A percentile compares a stretch with the other conserved stretches of the same genome.
Conservation (phyloP, 306 rosid species). For the Quercus robur region DNA sequence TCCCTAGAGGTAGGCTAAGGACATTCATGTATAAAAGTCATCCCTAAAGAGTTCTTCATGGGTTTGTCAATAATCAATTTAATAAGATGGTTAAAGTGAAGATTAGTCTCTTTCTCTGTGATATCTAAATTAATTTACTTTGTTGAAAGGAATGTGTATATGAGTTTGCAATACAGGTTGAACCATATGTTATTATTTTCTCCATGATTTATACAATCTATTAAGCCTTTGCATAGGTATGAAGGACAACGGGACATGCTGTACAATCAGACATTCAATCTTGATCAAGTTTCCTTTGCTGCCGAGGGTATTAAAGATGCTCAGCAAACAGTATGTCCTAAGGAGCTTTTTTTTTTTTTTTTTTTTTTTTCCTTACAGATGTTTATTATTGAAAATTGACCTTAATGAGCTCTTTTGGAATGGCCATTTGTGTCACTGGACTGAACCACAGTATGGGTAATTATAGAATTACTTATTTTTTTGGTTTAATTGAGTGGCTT, state of each 20-base stretch:
- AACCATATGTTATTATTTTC: neutral
- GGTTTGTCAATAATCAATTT: neutral
- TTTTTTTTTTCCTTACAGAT: neutral
- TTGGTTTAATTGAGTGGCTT: too few species aligned
- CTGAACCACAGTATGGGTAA: too few species aligned
- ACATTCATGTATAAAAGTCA: neutral
- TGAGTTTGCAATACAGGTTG: neutral
- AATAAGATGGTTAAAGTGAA: neutral
- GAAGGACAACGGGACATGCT: conserved; percentile 95
- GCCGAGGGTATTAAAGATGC: conserved; percentile 93
- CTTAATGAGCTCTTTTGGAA: too few species aligned
- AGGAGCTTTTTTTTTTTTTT: conserved; percentile 15
- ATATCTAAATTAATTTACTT: neutral
- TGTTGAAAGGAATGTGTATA: neutral
- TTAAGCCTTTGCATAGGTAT: conserved; percentile 61
- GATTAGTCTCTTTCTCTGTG: neutral
- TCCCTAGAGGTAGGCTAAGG: neutral
- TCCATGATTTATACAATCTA: neutral
- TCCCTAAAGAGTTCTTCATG: neutral
- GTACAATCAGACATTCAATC: conserved; percentile 93
- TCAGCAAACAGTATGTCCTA: conserved; percentile 80
- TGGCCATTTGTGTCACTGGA: too few species aligned
- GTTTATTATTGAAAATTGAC: too few species aligned
- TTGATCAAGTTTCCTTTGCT: conserved; percentile 95
- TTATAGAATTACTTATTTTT: too few species aligned